Base-by-base conservation (phyloP, 352 stramenopile species). In the Sclerospora graminicola region DNA sequence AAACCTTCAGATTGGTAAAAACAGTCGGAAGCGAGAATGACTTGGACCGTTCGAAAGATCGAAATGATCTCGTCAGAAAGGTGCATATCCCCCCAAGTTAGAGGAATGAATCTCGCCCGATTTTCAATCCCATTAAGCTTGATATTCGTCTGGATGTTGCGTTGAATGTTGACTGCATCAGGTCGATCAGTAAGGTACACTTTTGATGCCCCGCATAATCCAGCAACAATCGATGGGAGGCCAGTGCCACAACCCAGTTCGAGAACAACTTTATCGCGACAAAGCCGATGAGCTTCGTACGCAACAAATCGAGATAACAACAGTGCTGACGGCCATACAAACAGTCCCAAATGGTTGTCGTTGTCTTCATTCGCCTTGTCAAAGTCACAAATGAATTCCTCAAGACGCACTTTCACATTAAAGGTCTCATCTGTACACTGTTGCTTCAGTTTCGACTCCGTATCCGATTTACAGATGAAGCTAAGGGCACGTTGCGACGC, bases 191-290 rank as follows among this genome's bases (percentile, higher is more conserved):
- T 83, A 8, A 84, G 37, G 9, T 71, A 64, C 3, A 86, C 63
- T 29, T 66, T 66, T 11, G 41, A 41, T 0, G 64, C 38, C 3
- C 60, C 69, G 29, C 70, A 75, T 2, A 69, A 30, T 0, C 56
- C 69, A 27, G 69, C 59, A 10, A 84, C 50, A 45, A 89, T 82
- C 7, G 69, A 75, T 2, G 73, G 72, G 7, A 89, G 52, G 8
- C 65, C 77, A 13, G 68, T 87, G 14, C 77, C 74, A 30, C 77
- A 89, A 6, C 73, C 71, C 27, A 86, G 36, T 46, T 86, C 73
- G 39, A 84, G 47, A 7, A 84, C 54, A 7, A 72, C 51, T 37
- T 76, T 74, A n/a, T 54, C 41, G 0, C 30, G 38, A 44, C 45
- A 67, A 7, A 83, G 37, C 5, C 18, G 48, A 16, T 33, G 18